Evolutionary conservation across 768 basidiomycete species (phyloP).

Genomic region (Dentipellis sp.): DNA sequence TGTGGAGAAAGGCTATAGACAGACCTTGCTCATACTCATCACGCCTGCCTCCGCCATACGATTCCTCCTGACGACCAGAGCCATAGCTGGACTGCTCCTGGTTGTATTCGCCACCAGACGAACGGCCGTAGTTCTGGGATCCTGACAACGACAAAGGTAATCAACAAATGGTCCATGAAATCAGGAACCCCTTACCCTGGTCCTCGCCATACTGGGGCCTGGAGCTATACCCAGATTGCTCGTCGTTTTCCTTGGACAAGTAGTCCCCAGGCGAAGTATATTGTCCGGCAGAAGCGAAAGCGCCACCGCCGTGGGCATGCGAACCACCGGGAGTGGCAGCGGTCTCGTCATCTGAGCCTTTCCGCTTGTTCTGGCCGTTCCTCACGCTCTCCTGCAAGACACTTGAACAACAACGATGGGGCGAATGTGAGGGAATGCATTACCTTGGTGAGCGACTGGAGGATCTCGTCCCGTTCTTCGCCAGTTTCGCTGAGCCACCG

Average conservation of each 20-base stretch:
- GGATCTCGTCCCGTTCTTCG: slow-evolving; percentile 33
- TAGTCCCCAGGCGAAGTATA: neutral
- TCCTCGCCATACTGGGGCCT: neutral
- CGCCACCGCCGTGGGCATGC: neutral
- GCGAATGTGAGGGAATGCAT: neutral
- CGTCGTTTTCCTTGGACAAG: neutral
- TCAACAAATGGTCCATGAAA: neutral
- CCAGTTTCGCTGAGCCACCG: slow-evolving; percentile 41
- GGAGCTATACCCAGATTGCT: neutral
- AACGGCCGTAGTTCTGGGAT: neutral
- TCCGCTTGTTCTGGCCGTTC: slow-evolving; percentile 6
- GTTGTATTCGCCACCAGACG: neutral
- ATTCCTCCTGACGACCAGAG: neutral
- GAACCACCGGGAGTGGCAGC: neutral
- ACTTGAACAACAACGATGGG: too few relatives aligned
- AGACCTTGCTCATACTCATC: neutral
- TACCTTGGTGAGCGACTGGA: slow-evolving; percentile 47
- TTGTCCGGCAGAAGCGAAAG: neutral
- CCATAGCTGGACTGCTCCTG: neutral
- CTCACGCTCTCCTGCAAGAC: neutral
- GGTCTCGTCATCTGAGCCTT: slow-evolving; percentile 3
- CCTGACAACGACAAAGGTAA: neutral
- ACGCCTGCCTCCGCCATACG: neutral
- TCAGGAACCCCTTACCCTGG: neutral
- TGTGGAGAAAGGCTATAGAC: neutral